Conservation (phyloP, 352 stramenopile species). For the Globisporangium uncinulatum region DNA sequence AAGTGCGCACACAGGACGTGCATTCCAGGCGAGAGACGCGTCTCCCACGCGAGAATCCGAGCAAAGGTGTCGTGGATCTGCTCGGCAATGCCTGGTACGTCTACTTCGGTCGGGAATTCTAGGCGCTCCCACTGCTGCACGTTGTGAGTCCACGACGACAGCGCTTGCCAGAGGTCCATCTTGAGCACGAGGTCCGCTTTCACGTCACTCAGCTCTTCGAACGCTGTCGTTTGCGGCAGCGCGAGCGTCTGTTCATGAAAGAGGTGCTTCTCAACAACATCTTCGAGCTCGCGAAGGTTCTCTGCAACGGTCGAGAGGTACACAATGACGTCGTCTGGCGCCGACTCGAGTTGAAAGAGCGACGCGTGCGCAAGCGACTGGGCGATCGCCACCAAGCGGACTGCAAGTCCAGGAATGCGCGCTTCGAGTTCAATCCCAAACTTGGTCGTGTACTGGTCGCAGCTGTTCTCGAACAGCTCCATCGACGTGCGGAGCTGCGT, state of each 20-base stretch:
- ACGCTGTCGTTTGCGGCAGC: constrained; percentile 56
- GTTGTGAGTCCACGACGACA: constrained; percentile 55
- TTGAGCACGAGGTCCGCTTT: constrained; percentile 74
- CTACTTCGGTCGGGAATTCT: constrained; percentile 56
- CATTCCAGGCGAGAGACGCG: constrained; percentile 42
- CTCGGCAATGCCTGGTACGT: constrained; percentile 63
- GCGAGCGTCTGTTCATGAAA: constrained; percentile 52
- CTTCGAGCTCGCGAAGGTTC: constrained; percentile 26
- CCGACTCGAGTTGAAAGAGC: constrained; percentile 46
- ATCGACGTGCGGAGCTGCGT: constrained; percentile 70
- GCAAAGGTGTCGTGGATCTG: constrained; percentile 55
- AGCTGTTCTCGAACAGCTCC: constrained; percentile 65
- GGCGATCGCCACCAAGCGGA: constrained; percentile 24
- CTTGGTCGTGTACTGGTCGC: constrained; percentile 68
- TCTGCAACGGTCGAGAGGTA: constrained; percentile 37
- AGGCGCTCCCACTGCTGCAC: constrained; percentile 41
- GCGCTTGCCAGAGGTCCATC: constrained; percentile 70
- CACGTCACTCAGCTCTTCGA: constrained; percentile 75
- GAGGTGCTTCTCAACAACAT: constrained; percentile 32
- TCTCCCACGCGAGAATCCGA: constrained; percentile 45
- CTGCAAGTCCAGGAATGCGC: constrained; percentile 35
- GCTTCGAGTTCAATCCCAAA: constrained; percentile 69
- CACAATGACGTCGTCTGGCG: constrained; percentile 38
- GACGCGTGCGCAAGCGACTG: constrained; percentile 26
- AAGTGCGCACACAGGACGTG: constrained; percentile 43